Conservation (phyloP, 1,284 basidiomycete genomes). For the Ceratobasidium sp. region DNA sequence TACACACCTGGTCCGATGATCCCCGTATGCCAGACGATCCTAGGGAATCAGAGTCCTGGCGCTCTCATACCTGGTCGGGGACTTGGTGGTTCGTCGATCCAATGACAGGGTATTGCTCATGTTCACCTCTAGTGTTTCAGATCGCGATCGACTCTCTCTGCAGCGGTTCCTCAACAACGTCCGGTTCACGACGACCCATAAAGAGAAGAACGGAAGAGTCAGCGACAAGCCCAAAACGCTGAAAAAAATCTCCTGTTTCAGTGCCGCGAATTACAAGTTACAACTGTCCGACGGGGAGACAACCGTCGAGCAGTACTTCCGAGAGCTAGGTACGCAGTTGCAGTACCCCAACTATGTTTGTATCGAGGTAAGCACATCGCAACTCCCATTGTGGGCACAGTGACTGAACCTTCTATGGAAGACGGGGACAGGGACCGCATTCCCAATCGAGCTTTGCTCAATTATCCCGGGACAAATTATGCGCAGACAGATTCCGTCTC, state of each 20-base stretch:
- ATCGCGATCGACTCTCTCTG: slow-evolving; percentile 54
- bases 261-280: slow-evolving; percentile 69
- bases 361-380: slow-evolving; percentile 34
- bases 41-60: slow-evolving; percentile 67
- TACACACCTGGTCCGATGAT: slow-evolving; percentile 68
- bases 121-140: not conserved
- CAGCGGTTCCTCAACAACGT: slow-evolving; percentile 73
- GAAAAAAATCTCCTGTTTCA: slow-evolving; percentile 66
- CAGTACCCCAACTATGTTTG: slow-evolving; percentile 43
- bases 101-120: not conserved
- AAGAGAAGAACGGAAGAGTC: slow-evolving; percentile 52
- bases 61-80: slow-evolving; percentile 64
- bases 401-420: not conserved
- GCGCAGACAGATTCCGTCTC: slow-evolving; percentile 77
- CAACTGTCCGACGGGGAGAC: slow-evolving; percentile 54
- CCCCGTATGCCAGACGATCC: slow-evolving; percentile 69
- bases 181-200: slow-evolving; percentile 63
- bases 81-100: slow-evolving; percentile 3
- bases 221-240: slow-evolving; percentile 61
- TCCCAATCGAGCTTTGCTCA: slow-evolving; percentile 76
- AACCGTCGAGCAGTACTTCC: slow-evolving; percentile 47
- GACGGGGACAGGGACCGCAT: slow-evolving; percentile 22
- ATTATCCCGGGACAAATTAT: slow-evolving; percentile 79
- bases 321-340: slow-evolving; percentile 21
- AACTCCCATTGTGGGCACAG: not conserved